A percentile compares a stretch with the other conserved stretches of the same genome.
These are phyloP conservation scores for Metschnikowia arizonensis DNA, from an alignment of 805 yeast genomes.

Conservation along the genomic window DNA sequence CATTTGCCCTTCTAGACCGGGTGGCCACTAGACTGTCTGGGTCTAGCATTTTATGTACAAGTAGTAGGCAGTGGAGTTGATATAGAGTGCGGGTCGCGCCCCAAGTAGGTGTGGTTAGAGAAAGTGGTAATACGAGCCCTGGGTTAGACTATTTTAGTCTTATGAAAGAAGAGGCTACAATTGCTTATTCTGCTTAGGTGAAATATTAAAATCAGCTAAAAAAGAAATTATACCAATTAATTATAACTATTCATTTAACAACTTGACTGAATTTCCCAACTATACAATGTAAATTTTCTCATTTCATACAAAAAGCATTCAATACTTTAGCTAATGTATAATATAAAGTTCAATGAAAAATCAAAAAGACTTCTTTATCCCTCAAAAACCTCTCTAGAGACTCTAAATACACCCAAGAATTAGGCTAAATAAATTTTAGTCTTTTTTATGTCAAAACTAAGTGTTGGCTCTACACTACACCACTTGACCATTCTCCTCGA, in stretches of 20 bases:
- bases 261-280: too few species aligned
- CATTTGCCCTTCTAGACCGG: constrained; percentile 76
- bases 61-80: neutral
- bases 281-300: neutral
- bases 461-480: neutral
- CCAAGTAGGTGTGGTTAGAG: neutral
- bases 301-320: neutral
- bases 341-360: neutral
- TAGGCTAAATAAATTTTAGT: neutral
- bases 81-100: constrained; percentile 4
- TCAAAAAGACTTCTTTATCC: neutral
- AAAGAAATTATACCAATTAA: too few species aligned
- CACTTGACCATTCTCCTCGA: neutral
- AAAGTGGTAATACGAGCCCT: too few species aligned
- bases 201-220: too few species aligned
- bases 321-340: neutral
- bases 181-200: too few species aligned
- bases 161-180: too few species aligned
- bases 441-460: too few species aligned
- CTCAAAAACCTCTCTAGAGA: neutral
- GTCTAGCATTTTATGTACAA: constrained; percentile 9
- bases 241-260: too few species aligned
- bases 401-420: neutral
- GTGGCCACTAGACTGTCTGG: constrained; percentile 64
- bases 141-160: too few species aligned